Evolutionary conservation across 1,284 basidiomycete genomes (phyloP).

Genomic region (Malassezia psittaci): DNA sequence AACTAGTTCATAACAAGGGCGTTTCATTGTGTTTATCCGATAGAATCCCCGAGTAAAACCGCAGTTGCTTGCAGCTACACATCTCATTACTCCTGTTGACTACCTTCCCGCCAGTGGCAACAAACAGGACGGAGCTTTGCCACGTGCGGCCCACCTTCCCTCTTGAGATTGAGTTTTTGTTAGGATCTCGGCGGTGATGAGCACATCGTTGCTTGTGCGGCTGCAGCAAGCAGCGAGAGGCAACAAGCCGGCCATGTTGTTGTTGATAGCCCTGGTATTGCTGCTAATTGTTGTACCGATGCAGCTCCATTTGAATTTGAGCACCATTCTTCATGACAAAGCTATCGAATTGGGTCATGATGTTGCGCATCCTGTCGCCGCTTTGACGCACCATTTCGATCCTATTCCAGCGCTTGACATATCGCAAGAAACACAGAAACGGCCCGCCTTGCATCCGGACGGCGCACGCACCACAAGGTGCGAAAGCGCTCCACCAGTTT

Average conservation of each 20-base stretch:
- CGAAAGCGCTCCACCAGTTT: conserved; percentile 15
- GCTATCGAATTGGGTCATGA: conserved; percentile 11
- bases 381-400: neutral
- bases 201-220: neutral
- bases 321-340: conserved; percentile 7
- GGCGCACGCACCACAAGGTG: conserved; percentile 39
- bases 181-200: neutral
- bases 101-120: too few species aligned
- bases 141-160: neutral
- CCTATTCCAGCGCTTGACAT: neutral
- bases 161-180: too few species aligned
- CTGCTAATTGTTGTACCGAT: conserved; percentile 13
- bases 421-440: conserved; percentile 17
- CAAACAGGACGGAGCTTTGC: neutral
- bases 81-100: too few species aligned
- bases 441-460: conserved; percentile 32
- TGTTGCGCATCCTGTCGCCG: neutral
- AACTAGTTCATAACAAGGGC: neutral
- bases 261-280: conserved; percentile 3
- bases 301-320: conserved; percentile 12
- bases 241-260: conserved; percentile 5
- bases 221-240: conserved; percentile 6
- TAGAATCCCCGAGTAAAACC: too few species aligned
- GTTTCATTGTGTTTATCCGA: too few species aligned
- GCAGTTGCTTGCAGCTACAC: too few species aligned